Evolutionary conservation across 768 basidiomycete genomes (phyloP), one percentile per base, ranked within the genome.

Genomic region (Kwoniella europaea): DNA sequence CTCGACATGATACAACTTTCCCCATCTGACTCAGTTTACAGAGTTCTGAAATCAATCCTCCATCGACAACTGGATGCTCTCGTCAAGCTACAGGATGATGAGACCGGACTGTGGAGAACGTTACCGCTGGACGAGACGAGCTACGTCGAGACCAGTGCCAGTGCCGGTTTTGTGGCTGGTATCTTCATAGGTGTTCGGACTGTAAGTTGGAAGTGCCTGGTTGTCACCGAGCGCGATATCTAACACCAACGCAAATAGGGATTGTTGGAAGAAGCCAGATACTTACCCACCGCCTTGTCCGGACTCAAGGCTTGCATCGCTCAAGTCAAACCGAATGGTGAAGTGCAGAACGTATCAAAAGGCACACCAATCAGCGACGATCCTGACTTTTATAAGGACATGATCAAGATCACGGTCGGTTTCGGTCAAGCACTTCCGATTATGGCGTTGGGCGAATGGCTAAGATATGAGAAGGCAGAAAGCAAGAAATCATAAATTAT

Each of bases 381-480:
- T 69, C 74, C 85, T 35, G 85, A 88, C 55, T 85, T 84, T 52
- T 88, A 88, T 75, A 87, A 85, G 77, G 82, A 82, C 55, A 85
- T 88, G 52, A 84, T 85, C 18, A 78, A 86, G 71, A 88, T 87
- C 22, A 85, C 86, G 65, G 87, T 88, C 86, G 87, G 87, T 13
- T 88, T 88, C 73, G 88, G 88, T 18, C 87, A 88, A 73, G 86
- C 86, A 70, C 78, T 88, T 71, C 87, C 86, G n/a, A 77, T 77
- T 20, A 64, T 74, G 44, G 76, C 76, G 16, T 44, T 77, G 54
- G 76, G 67, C 5, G 67, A 77, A 50, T 77, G 76, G 76, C 16
- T 72, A 58, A 63, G 71, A 22, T 60, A 72, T 53, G 63, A 77
- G 41, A 71, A 63, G 59, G 68, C 64, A 42, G 46, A 61, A n/a